phyloP scores from a whole-genome alignment of 2,329 filamentous ascomycete genomes.

The Diaporthe nobilis region DNA sequence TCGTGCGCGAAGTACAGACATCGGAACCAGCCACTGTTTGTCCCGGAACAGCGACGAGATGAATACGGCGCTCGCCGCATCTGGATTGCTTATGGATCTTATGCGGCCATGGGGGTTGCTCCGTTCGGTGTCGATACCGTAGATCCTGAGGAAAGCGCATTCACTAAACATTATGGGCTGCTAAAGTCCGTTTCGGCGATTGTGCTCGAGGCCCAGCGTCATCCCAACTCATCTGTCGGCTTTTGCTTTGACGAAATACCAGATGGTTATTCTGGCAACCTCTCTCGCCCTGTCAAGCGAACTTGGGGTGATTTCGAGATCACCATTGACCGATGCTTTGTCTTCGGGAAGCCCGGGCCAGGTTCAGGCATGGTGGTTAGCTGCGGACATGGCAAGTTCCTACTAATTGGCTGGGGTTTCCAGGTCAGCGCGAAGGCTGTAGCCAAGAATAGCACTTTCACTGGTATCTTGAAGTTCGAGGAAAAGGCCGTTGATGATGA shows the following conservation, averaged over 20 bases:
- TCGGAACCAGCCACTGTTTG: constrained; percentile 61
- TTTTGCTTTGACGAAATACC: constrained; percentile 21
- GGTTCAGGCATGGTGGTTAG: constrained; percentile 50
- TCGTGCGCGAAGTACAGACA: constrained; percentile 61
- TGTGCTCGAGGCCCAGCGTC: constrained; percentile 13
- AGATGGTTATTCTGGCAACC: not conserved
- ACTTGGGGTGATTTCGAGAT: constrained; percentile 51
- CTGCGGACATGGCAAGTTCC: constrained; percentile 45
- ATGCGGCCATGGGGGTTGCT: not conserved
- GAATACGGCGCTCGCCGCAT: constrained; percentile 59
- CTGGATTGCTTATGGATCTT: constrained; percentile 52
- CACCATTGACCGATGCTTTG: constrained; percentile 50
- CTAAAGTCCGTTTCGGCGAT: constrained; percentile 21
- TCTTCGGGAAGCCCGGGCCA: constrained; percentile 50
- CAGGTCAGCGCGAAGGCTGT: constrained; percentile 45
- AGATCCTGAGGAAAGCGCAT: not conserved
- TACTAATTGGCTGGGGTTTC: constrained; percentile 49
- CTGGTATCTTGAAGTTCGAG: constrained; percentile 47
- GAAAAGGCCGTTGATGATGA: constrained; percentile 48
- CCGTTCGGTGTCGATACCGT: constrained; percentile 16
- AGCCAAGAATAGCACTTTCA: constrained; percentile 43
- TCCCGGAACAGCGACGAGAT: constrained; percentile 66
- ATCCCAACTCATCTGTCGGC: not conserved
- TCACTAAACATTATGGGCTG: constrained; percentile 4
- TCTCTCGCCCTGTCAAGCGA: not conserved